These are phyloP conservation scores for Parathielavia hyrcaniae DNA, from an alignment of 495 filamentous ascomycete species.

Conservation along the genomic window DNA sequence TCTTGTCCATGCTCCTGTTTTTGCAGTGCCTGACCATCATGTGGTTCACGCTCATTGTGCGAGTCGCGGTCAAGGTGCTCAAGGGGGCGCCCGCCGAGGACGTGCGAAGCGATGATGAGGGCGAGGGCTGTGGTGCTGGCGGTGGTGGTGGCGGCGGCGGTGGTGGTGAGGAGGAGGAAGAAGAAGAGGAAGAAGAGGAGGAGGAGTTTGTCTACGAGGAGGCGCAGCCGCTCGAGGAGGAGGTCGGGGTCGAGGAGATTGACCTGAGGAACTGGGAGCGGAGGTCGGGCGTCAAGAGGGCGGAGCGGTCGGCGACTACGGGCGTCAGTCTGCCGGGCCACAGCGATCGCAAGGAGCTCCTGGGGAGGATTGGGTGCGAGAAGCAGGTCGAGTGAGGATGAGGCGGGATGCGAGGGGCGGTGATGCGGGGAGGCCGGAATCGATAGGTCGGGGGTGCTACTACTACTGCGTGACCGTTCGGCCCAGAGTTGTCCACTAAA, in stretches of 20 bases:
- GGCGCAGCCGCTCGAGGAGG: conserved; percentile 52
- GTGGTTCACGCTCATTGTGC: conserved; percentile 86
- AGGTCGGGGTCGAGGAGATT: conserved; percentile 58
- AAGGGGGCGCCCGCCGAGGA: conserved; percentile 77
- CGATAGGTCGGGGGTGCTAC: too few relatives aligned
- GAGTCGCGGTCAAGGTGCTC: conserved; percentile 70
- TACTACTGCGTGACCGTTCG: too few relatives aligned
- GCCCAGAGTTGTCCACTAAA: too few relatives aligned
- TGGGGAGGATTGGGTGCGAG: conserved; percentile 70
- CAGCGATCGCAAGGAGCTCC: conserved; percentile 65
- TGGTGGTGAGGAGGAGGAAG: too few relatives aligned
- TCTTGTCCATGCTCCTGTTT: conserved; percentile 66
- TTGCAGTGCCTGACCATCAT: conserved; percentile 75
- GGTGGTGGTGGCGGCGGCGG: too few relatives aligned
- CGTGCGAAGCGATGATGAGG: conserved; percentile 80
- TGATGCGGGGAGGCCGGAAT: too few relatives aligned
- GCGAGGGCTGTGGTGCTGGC: conserved; percentile 29
- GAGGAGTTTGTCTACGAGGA: conserved; percentile 46
- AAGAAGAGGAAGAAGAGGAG: conserved; percentile 51
- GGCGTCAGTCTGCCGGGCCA: conserved; percentile 61
- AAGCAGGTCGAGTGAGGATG: conserved; percentile 53
- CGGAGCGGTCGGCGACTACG: conserved; percentile 25
- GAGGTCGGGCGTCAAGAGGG: conserved; percentile 41
- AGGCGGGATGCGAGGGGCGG: too few relatives aligned
- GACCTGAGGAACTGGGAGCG: conserved; percentile 51